Evolutionary conservation across 305 asterid species (phyloP).

Genomic region (Fraxinus angustifolia): DNA sequence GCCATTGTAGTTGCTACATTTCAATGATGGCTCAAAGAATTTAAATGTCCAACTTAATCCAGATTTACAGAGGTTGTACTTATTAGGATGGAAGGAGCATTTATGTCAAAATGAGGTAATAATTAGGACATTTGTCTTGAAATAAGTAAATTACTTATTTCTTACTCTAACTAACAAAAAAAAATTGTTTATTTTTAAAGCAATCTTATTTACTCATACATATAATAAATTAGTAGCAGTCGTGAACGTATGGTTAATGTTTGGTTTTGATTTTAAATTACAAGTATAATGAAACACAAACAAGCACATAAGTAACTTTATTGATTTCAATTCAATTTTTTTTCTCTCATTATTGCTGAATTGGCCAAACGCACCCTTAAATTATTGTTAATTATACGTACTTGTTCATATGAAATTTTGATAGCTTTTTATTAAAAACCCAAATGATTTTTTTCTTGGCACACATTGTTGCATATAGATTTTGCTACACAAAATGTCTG

Average conservation of each 20-base stretch:
- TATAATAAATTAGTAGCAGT: neutral
- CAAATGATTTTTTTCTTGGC: neutral
- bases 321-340: neutral
- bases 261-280: neutral
- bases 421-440: neutral
- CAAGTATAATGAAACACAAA: neutral
- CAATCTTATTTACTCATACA: neutral
- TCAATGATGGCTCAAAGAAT: neutral
- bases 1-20: neutral
- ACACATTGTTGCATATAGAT: neutral
- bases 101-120: neutral
- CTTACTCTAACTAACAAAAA: neutral
- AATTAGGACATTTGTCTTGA: neutral
- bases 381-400: neutral
- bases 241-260: neutral
- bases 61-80: neutral
- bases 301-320: neutral
- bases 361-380: neutral
- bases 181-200: neutral
- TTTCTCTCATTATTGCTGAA: neutral
- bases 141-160: neutral
- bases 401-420: neutral
- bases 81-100: neutral
- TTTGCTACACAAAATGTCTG: conserved; percentile 31
- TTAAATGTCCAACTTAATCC: neutral